Evolutionary conservation across 2,329 filamentous ascomycete genomes (phyloP), one percentile per base, ranked within the genome.

Genomic region (Epichloe sibirici): DNA sequence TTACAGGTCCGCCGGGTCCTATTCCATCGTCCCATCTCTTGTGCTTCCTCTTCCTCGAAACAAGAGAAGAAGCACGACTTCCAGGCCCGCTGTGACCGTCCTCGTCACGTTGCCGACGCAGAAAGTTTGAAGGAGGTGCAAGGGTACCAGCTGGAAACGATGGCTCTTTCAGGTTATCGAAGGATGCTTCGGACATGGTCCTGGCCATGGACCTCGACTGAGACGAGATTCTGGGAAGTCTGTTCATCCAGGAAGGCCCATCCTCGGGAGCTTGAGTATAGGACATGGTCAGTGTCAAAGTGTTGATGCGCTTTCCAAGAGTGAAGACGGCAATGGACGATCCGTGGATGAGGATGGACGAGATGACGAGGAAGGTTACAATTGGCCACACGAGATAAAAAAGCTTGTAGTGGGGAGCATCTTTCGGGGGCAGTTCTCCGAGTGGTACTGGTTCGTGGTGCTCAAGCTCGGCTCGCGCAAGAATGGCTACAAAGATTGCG

Each of bases 281-380:
- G 0, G 93, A 96, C 80, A 98, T 88, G 52, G 93, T 96, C 55
- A 98, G 76, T 1, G 88, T 90, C 59, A 98, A 72, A 0, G 93
- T 97, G 71, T 97, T 97, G 78, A 98, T 98, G 56, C 88, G 90
- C 69, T 97, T 98, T 61, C 93, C 93, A 1, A 98, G 80, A 0
- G 93, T 97, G 62, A 98, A 98, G 8, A 98, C 93, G 5, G 93
- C 93, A 60, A 98, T 86, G 0, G 93, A 97, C n/a, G 93, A 97
- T 23, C 93, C 93, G 63, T 98, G 93, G 1, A 98, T 88, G 39
- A 97, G 71, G 61, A 98, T 98, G 12, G 93, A 98, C 3, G 87
- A 79, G 51, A 98, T 88, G 55, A 98, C 91, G 62, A 98, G 74
- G 69, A 98, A 98, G 0, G 88, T 89, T 0, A 88, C 88, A 54